Percentiles rank a stretch among this genome's conserved stretches.
Conservation (phyloP, 768 basidiomycete species). For the Dentipellis sp. region DNA sequence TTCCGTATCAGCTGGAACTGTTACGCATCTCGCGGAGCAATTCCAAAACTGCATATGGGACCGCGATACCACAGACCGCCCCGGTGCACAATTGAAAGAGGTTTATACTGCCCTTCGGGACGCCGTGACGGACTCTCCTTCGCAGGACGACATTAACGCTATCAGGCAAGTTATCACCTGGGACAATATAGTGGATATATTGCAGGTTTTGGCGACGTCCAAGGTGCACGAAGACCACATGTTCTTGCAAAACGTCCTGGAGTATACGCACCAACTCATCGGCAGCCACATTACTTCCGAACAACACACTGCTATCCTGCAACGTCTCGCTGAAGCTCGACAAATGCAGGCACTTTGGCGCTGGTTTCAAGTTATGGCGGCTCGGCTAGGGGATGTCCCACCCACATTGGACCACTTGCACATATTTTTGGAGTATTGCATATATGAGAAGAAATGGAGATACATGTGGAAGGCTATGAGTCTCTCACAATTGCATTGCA, state of each 20-base stretch:
- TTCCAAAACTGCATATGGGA: conserved; percentile 9
- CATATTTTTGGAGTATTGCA: conserved; percentile 35
- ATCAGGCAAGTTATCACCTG: conserved; percentile 15
- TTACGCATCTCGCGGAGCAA: conserved; percentile 4
- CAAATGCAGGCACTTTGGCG: conserved; percentile 33
- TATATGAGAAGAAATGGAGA: conserved; percentile 4
- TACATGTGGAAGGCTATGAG: conserved; percentile 6
- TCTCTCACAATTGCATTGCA: conserved; percentile 29
- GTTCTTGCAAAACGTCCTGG: conserved; percentile 43
- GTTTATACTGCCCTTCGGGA: conserved; percentile 2
- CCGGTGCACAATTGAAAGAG: background rate
- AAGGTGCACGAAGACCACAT: conserved; percentile 44
- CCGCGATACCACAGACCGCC: background rate
- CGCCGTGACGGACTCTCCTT: background rate
- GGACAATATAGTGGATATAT: conserved; percentile 27
- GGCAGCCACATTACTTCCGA: conserved; percentile 35
- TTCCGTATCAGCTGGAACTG: background rate
- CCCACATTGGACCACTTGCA: conserved; percentile 50
- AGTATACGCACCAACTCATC: conserved; percentile 38
- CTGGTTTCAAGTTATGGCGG: conserved; percentile 48
- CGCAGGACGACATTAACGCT: background rate
- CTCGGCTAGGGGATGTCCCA: conserved; percentile 33
- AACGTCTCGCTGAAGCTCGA: conserved; percentile 35
- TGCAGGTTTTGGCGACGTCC: conserved; percentile 41
- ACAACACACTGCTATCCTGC: conserved; percentile 40